phyloP scores from a whole-genome alignment of 1,284 basidiomycete genomes.

The Lignosus rhinocerotis region DNA sequence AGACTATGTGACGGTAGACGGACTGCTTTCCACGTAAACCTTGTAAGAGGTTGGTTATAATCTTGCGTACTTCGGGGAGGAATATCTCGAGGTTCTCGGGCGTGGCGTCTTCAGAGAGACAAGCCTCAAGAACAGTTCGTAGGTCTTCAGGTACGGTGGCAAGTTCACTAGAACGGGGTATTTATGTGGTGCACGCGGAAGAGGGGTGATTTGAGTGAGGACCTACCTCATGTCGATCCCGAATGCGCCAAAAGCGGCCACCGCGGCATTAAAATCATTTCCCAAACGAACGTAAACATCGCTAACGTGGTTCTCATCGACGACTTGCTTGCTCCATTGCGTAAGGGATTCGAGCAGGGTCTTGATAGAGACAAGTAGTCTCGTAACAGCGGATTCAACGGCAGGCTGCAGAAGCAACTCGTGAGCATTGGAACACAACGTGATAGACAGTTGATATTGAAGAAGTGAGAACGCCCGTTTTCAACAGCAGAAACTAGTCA shows the following conservation, averaged over 20 bases:
- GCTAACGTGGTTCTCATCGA: slow-evolving; percentile 86
- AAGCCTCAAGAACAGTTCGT: slow-evolving; percentile 85
- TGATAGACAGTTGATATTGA: background rate
- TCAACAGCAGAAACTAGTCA: too few relatives aligned
- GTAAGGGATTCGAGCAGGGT: slow-evolving; percentile 91
- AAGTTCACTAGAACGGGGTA: slow-evolving; percentile 66
- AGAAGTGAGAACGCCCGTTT: background rate
- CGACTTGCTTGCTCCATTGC: slow-evolving; percentile 79
- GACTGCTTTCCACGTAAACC: slow-evolving; percentile 92
- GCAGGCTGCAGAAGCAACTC: slow-evolving; percentile 48
- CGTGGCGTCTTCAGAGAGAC: slow-evolving; percentile 88
- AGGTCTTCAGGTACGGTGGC: slow-evolving; percentile 88
- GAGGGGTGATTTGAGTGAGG: slow-evolving; percentile 1
- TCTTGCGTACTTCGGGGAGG: slow-evolving; percentile 88
- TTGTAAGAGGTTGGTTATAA: slow-evolving; percentile 91
- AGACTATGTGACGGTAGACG: slow-evolving; percentile 67
- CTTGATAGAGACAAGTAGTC: slow-evolving; percentile 93
- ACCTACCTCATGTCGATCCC: slow-evolving; percentile 87
- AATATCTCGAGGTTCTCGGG: slow-evolving; percentile 86
- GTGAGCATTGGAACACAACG: background rate
- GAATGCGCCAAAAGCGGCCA: slow-evolving; percentile 83
- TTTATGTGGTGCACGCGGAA: slow-evolving; percentile 3
- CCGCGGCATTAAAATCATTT: slow-evolving; percentile 96
- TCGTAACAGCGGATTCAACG: slow-evolving; percentile 91
- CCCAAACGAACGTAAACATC: slow-evolving; percentile 96